Evolutionary conservation across 768 basidiomycete genomes (phyloP).

Genomic region (Piloderma croceum): DNA sequence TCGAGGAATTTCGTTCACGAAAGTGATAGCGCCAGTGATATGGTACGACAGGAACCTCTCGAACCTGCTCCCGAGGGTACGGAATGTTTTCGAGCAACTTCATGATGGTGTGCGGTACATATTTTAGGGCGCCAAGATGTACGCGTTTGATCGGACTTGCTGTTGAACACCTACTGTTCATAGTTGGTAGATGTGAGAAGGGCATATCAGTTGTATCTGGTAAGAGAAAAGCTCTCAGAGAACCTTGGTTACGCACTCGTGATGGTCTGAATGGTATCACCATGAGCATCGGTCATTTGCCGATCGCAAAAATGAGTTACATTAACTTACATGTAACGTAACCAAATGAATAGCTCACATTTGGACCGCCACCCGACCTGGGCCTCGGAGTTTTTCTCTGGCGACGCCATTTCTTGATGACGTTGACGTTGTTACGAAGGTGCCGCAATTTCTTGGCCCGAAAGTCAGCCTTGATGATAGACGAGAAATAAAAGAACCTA

Average conservation of each 20-base stretch:
- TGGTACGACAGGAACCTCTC: constrained; percentile 99
- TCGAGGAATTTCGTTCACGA: constrained; percentile 96
- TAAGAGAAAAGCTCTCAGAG: too few relatives aligned
- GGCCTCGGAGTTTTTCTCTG: constrained; percentile 94
- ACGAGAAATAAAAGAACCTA: constrained; percentile 27
- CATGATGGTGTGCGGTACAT: constrained; percentile 98
- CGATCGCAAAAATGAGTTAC: constrained; percentile 22
- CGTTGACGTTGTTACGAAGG: constrained; percentile 93
- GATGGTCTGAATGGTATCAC: constrained; percentile 91
- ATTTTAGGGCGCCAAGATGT: constrained; percentile 95
- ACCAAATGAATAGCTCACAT: constrained; percentile 44
- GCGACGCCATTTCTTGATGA: constrained; percentile 99
- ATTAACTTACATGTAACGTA: too few relatives aligned
- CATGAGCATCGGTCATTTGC: constrained; percentile 96
- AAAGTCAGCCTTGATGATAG: constrained; percentile 32
- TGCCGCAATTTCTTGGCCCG: constrained; percentile 97
- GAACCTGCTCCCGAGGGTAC: constrained; percentile 97
- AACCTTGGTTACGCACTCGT: constrained; percentile 56
- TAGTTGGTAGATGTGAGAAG: constrained; percentile 67
- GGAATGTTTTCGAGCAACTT: constrained; percentile 99
- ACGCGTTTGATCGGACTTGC: constrained; percentile 99
- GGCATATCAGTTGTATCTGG: constrained; percentile 2
- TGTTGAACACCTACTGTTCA: constrained; percentile 97
- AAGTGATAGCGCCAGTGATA: constrained; percentile 98
- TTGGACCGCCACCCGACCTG: constrained; percentile 89